These are phyloP conservation scores for Apiotrichum laibachii DNA, from an alignment of 1,284 basidiomycete genomes.

Conservation along the genomic window DNA sequence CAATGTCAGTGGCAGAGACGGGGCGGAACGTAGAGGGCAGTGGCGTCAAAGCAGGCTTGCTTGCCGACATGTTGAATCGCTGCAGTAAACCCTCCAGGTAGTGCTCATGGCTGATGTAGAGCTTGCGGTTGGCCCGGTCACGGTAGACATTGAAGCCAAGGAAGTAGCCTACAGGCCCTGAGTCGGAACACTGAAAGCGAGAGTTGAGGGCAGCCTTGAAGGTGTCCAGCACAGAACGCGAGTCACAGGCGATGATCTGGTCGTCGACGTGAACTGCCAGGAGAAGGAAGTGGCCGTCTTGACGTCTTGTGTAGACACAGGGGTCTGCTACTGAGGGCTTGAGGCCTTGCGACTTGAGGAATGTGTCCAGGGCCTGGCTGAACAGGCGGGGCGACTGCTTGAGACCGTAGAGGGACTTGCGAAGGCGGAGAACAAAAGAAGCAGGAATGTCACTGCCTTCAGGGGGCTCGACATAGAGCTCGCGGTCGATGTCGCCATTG, in stretches of 20 bases:
- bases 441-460: constrained; percentile 22
- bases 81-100: constrained; percentile 13
- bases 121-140: constrained; percentile 7
- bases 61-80: too few species aligned
- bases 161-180: constrained; percentile 26
- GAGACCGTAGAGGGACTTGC: constrained; percentile 32
- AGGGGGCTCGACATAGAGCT: constrained; percentile 22
- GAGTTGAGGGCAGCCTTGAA: constrained; percentile 24
- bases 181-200: constrained; percentile 25
- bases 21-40: too few species aligned
- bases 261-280: constrained; percentile 32
- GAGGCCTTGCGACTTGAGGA: background rate
- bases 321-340: background rate
- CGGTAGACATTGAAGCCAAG: constrained; percentile 25
- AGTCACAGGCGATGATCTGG: constrained; percentile 28
- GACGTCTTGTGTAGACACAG: background rate
- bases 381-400: constrained; percentile 31
- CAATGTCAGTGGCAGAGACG: too few species aligned
- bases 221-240: constrained; percentile 9
- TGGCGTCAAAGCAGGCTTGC: too few species aligned
- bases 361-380: constrained; percentile 16
- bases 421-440: constrained; percentile 15
- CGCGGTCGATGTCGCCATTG: constrained; percentile 19
- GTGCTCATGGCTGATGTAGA: constrained; percentile 26
- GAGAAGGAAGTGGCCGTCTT: background rate